Conservation (phyloP, 2,329 filamentous ascomycete genomes). For the Aspergillus transmontanensis region DNA sequence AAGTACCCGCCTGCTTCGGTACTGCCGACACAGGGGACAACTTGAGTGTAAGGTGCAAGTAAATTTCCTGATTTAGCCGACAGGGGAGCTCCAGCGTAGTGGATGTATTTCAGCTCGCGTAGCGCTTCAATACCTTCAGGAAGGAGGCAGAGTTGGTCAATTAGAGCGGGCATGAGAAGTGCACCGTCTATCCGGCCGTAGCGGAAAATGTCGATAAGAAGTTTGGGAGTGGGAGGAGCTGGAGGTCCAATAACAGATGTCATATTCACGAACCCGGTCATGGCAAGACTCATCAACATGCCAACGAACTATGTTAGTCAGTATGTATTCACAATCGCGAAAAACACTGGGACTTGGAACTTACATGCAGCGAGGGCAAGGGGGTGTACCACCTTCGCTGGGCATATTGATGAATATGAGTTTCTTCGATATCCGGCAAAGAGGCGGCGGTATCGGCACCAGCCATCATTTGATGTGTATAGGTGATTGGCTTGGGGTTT, state of each 20-base stretch:
- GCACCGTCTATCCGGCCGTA: slow-evolving; percentile 19
- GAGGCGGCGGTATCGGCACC: neutral
- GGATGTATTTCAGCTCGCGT: slow-evolving; percentile 8
- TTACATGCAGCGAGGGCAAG: slow-evolving; percentile 21
- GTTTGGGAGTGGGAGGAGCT: neutral
- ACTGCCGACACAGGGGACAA: neutral
- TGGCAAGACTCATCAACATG: slow-evolving; percentile 20
- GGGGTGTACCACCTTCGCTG: slow-evolving; percentile 23
- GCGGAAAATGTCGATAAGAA: slow-evolving; percentile 20
- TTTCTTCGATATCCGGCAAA: slow-evolving; percentile 13
- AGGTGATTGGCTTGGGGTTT: neutral
- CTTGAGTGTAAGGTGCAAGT: neutral
- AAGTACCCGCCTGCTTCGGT: neutral
- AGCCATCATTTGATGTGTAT: neutral
- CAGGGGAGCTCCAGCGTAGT: neutral
- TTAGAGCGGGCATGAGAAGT: slow-evolving; percentile 24
- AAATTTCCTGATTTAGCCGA: neutral
- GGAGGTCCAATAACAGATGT: slow-evolving; percentile 21
- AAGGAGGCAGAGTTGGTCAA: slow-evolving; percentile 24
- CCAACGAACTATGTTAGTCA: slow-evolving; percentile 22
- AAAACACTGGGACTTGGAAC: fast-evolving
- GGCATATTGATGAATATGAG: slow-evolving; percentile 15
- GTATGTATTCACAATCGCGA: neutral
- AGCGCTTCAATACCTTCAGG: slow-evolving; percentile 18
- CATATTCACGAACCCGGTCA: slow-evolving; percentile 19